phyloP scores from a whole-genome alignment of 306 rosid species.

The Luffa aegyptiaca region DNA sequence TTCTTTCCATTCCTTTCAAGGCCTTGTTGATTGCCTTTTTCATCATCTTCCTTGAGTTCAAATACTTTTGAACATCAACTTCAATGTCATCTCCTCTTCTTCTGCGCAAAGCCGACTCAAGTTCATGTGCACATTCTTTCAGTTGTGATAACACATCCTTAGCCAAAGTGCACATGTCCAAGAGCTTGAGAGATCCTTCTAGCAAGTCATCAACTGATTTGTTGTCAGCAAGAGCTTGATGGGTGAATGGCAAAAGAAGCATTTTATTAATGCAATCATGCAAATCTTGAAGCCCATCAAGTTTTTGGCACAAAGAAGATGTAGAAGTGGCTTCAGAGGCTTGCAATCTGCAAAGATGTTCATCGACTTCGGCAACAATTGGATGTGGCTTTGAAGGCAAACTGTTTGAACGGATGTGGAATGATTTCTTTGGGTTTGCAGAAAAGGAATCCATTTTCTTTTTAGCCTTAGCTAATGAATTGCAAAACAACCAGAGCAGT shows the following conservation, averaged over 20 bases:
- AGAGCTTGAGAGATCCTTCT: slow-evolving; percentile 15
- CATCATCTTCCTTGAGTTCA: slow-evolving; percentile 11
- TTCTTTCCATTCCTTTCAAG: slow-evolving; percentile 9
- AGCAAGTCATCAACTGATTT: slow-evolving; percentile 11
- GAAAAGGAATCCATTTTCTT: slow-evolving; percentile 9
- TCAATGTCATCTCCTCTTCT: slow-evolving; percentile 11
- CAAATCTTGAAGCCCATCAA: slow-evolving; percentile 19
- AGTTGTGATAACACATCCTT: slow-evolving; percentile 12
- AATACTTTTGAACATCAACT: slow-evolving; percentile 7
- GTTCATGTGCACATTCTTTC: slow-evolving; percentile 15
- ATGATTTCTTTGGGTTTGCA: slow-evolving; percentile 1
- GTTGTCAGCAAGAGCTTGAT: slow-evolving; percentile 11
- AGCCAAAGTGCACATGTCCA: slow-evolving; percentile 14
- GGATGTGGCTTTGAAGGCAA: slow-evolving; percentile 24
- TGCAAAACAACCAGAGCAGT: not conserved
- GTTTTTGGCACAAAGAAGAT: slow-evolving; percentile 9
- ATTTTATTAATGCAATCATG: slow-evolving; percentile 13
- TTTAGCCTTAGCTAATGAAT: not conserved
- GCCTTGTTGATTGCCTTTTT: slow-evolving; percentile 18
- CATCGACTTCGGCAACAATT: slow-evolving; percentile 6
- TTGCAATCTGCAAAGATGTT: slow-evolving; percentile 14
- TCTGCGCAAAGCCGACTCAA: slow-evolving; percentile 7
- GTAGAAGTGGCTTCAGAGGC: slow-evolving; percentile 5
- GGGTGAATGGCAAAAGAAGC: slow-evolving; percentile 12
- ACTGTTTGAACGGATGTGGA: slow-evolving; percentile 17